Evolutionary conservation across 2,329 filamentous ascomycete species (phyloP).

Genomic region (Myriosclerotinia scirpicola): DNA sequence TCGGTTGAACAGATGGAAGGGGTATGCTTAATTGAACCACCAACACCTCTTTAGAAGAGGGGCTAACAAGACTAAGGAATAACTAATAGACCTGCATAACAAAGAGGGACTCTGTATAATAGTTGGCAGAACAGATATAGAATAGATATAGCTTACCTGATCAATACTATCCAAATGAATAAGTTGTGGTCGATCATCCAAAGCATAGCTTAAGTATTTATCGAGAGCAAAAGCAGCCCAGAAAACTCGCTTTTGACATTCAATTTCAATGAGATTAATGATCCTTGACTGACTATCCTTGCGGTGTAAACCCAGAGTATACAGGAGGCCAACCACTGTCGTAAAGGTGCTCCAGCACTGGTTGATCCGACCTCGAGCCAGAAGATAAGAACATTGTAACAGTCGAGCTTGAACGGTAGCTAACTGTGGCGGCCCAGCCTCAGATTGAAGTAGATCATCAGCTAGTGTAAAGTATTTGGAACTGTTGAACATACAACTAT

Average conservation of each 20-base stretch:
- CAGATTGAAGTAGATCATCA: conserved; percentile 40
- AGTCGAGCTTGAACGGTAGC: conserved; percentile 45
- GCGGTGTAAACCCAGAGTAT: conserved; percentile 39
- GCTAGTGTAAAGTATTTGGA: conserved; percentile 32
- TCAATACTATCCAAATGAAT: neutral
- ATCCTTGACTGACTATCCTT: conserved; percentile 30
- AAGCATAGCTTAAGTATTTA: conserved; percentile 50
- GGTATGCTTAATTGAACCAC: too few species aligned
- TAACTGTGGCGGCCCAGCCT: conserved; percentile 39
- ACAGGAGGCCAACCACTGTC: conserved; percentile 38
- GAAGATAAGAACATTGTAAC: conserved; percentile 41
- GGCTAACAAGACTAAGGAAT: neutral
- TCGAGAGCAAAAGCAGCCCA: conserved; percentile 66
- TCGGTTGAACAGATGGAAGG: neutral
- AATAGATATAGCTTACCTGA: conserved; percentile 3
- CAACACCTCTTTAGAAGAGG: neutral
- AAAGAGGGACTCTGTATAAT: neutral
- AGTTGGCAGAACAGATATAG: neutral
- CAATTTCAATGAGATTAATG: conserved; percentile 44
- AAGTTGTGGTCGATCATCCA: conserved; percentile 5
- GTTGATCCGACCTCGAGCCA: conserved; percentile 41
- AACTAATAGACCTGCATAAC: neutral
- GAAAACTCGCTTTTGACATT: conserved; percentile 56
- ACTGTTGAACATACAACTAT: conserved; percentile 26
- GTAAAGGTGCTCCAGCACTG: conserved; percentile 42